Evolutionary conservation across 768 basidiomycete genomes (phyloP), one percentile per base, ranked within the genome.

Genomic region (Coprinopsis sp.): DNA sequence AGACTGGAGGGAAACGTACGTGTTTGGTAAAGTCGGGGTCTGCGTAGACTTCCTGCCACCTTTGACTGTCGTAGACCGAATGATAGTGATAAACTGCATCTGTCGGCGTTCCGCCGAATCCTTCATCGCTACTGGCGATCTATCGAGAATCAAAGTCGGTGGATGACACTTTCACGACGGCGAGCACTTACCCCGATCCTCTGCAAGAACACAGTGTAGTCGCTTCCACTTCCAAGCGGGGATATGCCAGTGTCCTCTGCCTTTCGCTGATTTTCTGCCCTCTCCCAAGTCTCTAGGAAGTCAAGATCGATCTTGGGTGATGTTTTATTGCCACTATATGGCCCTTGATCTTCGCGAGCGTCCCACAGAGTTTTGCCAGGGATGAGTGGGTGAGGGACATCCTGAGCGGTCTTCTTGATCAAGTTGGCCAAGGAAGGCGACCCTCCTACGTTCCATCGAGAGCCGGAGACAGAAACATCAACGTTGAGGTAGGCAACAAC

Each of bases 161-260:
- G 13, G 22, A 12, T 12, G 31, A 48, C 16, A 13, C 21, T 5
- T 23, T 18, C 44, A 12, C 8, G 30, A 5, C 19, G 33, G 37
- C 7, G 27, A 19, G 58, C 66, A 57, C 64, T 18, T 52, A 70
- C 72, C n/a, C 77, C 77, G 18, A 78, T 57, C 39, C 82, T 72
- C 63, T 97, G 91, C 56, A 98, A 66, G 69, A 97, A 95, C 6
- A 91, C 85, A 0, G 93, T 95, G 53, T 78, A 96, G 63, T 96
- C 94, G 47, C 87, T 90, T 16, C 89, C 89, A 41, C 82, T 85
- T 12, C 90, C 90, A 23, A 91, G 65, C 13, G 87, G 75, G 0
- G 46, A 51, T 24, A 91, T 64, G 7, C 74, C 78, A 28, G 18
- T 28, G 13, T 94, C 13, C 6, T 6, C 8, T 7, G 37, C 13